Percentiles rank a stretch among this genome's conserved stretches.
These are phyloP conservation scores for Neurospora sp. DNA, from an alignment of 495 filamentous ascomycete genomes.

Conservation along the genomic window DNA sequence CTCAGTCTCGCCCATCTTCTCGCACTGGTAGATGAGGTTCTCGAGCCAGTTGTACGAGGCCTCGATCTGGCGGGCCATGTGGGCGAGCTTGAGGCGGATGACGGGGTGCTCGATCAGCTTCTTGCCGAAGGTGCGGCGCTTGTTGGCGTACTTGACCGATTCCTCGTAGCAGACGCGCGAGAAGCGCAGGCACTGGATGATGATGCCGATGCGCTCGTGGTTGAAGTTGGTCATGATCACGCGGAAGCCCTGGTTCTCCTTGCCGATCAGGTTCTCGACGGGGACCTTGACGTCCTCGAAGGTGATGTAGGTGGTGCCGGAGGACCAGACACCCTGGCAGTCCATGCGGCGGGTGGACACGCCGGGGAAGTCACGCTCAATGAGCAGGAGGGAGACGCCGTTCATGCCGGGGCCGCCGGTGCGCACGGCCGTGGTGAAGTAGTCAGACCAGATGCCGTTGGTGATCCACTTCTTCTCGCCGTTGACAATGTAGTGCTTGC, in stretches of 20 bases:
- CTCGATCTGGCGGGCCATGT: constrained; percentile 98
- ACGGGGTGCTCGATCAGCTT: constrained; percentile 92
- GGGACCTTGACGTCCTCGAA: constrained; percentile 99
- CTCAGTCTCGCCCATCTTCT: constrained; percentile 86
- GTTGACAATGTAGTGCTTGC: constrained; percentile 98
- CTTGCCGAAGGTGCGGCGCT: constrained; percentile 92
- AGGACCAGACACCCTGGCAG: constrained; percentile 94
- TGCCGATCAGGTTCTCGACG: constrained; percentile 94
- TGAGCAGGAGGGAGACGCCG: constrained; percentile 80
- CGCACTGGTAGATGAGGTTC: constrained; percentile 85
- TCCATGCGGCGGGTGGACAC: constrained; percentile 94
- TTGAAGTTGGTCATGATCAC: constrained; percentile 99
- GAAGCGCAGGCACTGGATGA: constrained; percentile 95
- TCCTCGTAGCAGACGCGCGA: constrained; percentile 96
- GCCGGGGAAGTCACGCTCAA: constrained; percentile 64
- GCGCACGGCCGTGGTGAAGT: constrained; percentile 94
- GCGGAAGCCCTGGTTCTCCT: constrained; percentile 98
- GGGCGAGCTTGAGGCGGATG: constrained; percentile 92
- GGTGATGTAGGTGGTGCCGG: constrained; percentile 91
- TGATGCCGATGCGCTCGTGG: constrained; percentile 96
- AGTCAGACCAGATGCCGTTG: constrained; percentile 92
- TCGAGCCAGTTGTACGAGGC: constrained; percentile 96
- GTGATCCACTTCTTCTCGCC: constrained; percentile 99
- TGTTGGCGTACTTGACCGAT: constrained; percentile 90
- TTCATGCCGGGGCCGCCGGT: constrained; percentile 83